A percentile compares a stretch with the other conserved stretches of the same genome.
Conservation (phyloP, 148 eudicot genomes). For the Amaranthus palmeri region DNA sequence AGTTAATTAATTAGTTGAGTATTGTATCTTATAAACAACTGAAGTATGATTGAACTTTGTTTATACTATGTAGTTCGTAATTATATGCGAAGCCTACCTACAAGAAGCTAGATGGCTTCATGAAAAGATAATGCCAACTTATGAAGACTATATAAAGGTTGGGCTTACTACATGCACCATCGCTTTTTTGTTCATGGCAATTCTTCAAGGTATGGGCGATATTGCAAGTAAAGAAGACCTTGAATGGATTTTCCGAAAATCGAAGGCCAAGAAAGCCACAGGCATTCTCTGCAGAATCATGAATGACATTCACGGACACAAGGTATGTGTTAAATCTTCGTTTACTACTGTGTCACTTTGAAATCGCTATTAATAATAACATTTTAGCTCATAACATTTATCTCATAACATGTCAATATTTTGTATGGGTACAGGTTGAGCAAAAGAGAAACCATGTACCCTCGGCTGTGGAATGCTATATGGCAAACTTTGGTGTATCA, state of each 20-base stretch:
- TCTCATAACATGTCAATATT: too few relatives aligned
- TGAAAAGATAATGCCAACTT: neutral
- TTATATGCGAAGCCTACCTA: neutral
- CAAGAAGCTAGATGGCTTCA: constrained; percentile 9
- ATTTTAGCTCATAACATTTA: too few relatives aligned
- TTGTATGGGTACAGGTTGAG: constrained; percentile 21
- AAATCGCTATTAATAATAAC: too few relatives aligned
- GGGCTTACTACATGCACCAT: neutral
- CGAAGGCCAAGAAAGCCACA: neutral
- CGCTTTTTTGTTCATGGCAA: neutral
- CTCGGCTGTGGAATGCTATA: constrained; percentile 37
- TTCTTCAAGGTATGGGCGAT: neutral
- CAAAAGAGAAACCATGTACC: constrained; percentile 26
- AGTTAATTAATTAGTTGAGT: too few relatives aligned
- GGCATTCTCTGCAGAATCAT: neutral
- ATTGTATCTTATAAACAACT: too few relatives aligned
- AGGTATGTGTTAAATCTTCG: neutral
- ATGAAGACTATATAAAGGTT: neutral
- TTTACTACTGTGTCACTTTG: too few relatives aligned
- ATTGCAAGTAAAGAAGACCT: neutral
- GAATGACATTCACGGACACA: neutral
- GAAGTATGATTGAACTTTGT: too few relatives aligned
- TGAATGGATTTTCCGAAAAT: neutral
- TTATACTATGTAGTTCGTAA: neutral
- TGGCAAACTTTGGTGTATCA: constrained; percentile 29